Evolutionary conservation across 2,329 filamentous ascomycete genomes (phyloP), one percentile per base, ranked within the genome.

Genomic region (Trichoderma citrinoviride): DNA sequence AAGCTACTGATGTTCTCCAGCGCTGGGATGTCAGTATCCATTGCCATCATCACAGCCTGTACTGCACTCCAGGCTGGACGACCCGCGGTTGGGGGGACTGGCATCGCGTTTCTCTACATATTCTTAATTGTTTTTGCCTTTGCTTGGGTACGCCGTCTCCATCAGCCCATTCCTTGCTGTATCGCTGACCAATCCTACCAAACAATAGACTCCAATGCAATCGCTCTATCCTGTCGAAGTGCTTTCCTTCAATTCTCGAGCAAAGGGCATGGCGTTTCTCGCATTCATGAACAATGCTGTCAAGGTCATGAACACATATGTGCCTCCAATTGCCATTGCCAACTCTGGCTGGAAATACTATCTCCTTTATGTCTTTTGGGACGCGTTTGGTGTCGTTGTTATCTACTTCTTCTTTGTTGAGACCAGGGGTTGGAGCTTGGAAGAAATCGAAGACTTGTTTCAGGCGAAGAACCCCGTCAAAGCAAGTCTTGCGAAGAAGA

Each of bases 1-100:
- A 56, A 56, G n/a, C 54, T 56, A 29, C 54, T 56, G 23, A 56
- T 56, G 54, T 56, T 44, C 29, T 56, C 54, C 10, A 56, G 54
- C 29, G 54, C 54, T 56, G 54, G 54, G 29, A 56, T 56, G 54
- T 56, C 54, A 0, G 29, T 56, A 27, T 56, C 40, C 4, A 44
- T 56, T 19, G 54, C 54, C 3, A 56, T 56, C 10, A 56, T 56
- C 8, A 56, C 54, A 15, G 54, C 54, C 10, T 56, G 54, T 25
- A 56, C 54, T 21, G 54, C 54, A 29, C 40, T 44, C 10, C 54
- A 56, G 19, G 54, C 54, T 5, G 54, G 54, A n/a, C 43, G 40
- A 33, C 54, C 54, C 15, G 54, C 54, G 7, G 54, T 56, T 2
- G 54, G 54, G 17, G 54, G 54, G 2, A 56, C 54, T 21, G 54